phyloP scores from a whole-genome alignment of 768 basidiomycete species.

The Kondoa subrosea region DNA sequence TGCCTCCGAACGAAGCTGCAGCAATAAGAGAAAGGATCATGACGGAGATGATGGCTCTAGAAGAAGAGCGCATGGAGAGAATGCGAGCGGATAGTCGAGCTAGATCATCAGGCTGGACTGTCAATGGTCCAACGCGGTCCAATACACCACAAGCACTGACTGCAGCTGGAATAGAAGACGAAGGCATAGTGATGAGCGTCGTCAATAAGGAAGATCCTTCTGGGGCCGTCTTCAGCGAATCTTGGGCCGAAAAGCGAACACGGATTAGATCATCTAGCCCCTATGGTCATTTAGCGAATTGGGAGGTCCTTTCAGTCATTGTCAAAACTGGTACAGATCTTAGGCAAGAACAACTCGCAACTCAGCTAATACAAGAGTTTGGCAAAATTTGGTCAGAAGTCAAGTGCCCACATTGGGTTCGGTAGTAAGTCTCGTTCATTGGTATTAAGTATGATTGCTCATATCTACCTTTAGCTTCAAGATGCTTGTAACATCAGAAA shows the following conservation, averaged over 20 bases:
- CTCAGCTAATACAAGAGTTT: constrained; percentile 83
- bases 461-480: constrained; percentile 60
- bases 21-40: constrained; percentile 89
- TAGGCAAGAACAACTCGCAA: constrained; percentile 91
- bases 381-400: constrained; percentile 90
- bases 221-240: constrained; percentile 86
- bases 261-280: constrained; percentile 84
- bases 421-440: constrained; percentile 43
- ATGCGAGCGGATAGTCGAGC: constrained; percentile 20
- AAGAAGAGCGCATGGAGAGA: constrained; percentile 88
- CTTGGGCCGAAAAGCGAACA: constrained; percentile 86
- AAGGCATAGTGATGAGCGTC: constrained; percentile 78
- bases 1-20: constrained; percentile 66
- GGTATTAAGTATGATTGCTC: constrained; percentile 9
- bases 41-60: constrained; percentile 92
- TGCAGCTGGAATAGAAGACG: constrained; percentile 47
- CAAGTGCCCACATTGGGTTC: constrained; percentile 77
- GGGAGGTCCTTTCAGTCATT: constrained; percentile 67
- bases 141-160: constrained; percentile 1
- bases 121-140: constrained; percentile 9
- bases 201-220: constrained; percentile 90
- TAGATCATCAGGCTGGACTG: constrained; percentile 11
- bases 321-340: constrained; percentile 96
- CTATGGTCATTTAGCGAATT: constrained; percentile 77
- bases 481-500: constrained; percentile 82